Evolutionary conservation across 345 rosid species (phyloP), one percentile per base, ranked within the genome.

Genomic region (Noccaea bulbosa): DNA sequence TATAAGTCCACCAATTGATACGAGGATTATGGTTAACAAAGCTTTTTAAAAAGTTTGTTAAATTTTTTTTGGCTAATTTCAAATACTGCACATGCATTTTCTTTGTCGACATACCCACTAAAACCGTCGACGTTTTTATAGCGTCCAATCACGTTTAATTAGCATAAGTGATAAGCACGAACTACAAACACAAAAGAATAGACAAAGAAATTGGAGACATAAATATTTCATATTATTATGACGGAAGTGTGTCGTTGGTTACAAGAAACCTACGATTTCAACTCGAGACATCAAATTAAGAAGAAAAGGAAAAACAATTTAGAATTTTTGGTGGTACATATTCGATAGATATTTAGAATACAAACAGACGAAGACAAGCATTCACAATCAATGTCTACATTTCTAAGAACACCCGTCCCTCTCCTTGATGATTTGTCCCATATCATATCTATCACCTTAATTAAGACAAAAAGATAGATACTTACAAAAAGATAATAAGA

Each of bases 311-410:
- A 3, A 14, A 34, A 54, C 7, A 16, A 55, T 5, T 37, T 6
- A 17, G 32, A 67, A 20, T 10, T 33, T 12, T 62, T 62, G 51
- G 74, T 75, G 79, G 74, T 55, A 54, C 46, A 69, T 53, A 69
- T 62, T 69, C 45, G 65, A 68, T 61, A 14, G 70, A 61, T 45
- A 69, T 53, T 75, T 30, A 75, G 59, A 62, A 30, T 54, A 69
- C 79, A 75, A 62, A 75, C 70, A 69, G 70, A 75, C 65, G 53
- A 49, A 62, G 75, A 75, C 75, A 75, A 75, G 57, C 46, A 51
- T 62, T 68, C 65, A 75, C 75, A 58, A 12, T 75, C 79, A 62
- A 39, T 75, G 74, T 69, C 79, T 63, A 62, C 65, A 48, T 62
- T 69, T 69, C 48, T 65, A 69, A 47, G 17, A 76, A 63, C 75